phyloP scores from a whole-genome alignment of 768 basidiomycete genomes.

The Neoboletus magnificus region DNA sequence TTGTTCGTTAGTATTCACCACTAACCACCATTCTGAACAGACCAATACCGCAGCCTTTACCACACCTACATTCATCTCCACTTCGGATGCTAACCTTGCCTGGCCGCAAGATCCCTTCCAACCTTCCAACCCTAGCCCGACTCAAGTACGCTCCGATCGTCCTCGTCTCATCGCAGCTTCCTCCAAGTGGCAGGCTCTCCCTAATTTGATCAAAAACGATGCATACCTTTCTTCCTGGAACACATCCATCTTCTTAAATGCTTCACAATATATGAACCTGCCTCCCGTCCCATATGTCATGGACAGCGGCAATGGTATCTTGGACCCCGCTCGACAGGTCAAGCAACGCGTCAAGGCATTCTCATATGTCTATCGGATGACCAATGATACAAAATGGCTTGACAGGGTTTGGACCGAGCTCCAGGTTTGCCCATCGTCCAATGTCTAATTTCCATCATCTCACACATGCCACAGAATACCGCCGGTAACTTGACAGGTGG shows the following conservation, averaged over 20 bases:
- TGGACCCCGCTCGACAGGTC: constrained; percentile 85
- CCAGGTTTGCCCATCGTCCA: constrained; percentile 48
- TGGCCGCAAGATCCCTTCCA: constrained; percentile 84
- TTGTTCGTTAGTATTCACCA: background rate
- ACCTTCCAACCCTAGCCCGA: constrained; percentile 59
- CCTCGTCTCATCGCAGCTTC: constrained; percentile 89
- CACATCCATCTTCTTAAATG: constrained; percentile 85
- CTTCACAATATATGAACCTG: constrained; percentile 62
- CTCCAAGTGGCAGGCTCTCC: constrained; percentile 88
- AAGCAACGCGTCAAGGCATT: constrained; percentile 93
- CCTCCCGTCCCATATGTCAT: constrained; percentile 66
- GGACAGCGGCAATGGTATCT: constrained; percentile 87
- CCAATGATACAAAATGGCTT: constrained; percentile 88
- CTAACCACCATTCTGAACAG: constrained; percentile 33
- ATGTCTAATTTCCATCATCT: background rate
- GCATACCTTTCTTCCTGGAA: constrained; percentile 91
- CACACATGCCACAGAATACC: constrained; percentile 48
- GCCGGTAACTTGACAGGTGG: constrained; percentile 60
- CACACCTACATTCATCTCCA: constrained; percentile 64
- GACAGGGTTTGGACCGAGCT: constrained; percentile 85
- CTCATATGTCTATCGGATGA: constrained; percentile 86
- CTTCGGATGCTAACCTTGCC: constrained; percentile 46
- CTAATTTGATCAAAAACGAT: constrained; percentile 71
- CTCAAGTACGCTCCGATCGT: constrained; percentile 67
- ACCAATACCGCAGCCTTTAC: constrained; percentile 73